Base-by-base conservation (phyloP, 352 stramenopile species). In the Phytopythium mirpurense region DNA sequence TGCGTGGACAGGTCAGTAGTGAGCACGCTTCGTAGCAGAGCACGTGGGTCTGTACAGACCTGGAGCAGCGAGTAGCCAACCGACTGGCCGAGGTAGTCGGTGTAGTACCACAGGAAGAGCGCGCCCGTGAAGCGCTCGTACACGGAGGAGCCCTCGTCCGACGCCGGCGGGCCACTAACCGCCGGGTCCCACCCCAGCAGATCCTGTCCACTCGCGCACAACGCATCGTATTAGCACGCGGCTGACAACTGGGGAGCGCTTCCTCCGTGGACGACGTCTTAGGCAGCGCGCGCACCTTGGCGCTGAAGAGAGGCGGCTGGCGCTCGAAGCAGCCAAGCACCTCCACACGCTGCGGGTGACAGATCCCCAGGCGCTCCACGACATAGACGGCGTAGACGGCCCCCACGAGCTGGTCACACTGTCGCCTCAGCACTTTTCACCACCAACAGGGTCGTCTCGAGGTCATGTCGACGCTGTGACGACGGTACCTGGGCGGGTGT, bases 141-240 rank as follows among this genome's bases (percentile, higher is more conserved):
- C 32, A 72, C 51, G 5, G 79, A 90, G 9, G 42, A 54, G 18
- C 68, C 59, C 16, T 71, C 62, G 31, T 71, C 70, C 12, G 80
- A 74, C 7, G 45, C 36, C 1, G 70, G 63, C 21, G 69, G 61
- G 18, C 46, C 57, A 1, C 63, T 59, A 5, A 70, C 60, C 19
- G 60, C 59, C n/a, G 85, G 85, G 37, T 95, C 72, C 86, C 86
- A 96, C 1, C 88, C 85, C 23, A 96, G 70, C 45, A 90, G 86
- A 24, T 94, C 72, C 71, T 88, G 57, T 10, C n/a, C 43, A 65
- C 15, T 21, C 52, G 23, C 19, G 34, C 21, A 21, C 56, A 57
- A 41, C 6, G 19, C 16, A 37, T 35, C 32, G 27, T 49, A 32
- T 43, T 37, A 32, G 31, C 14, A 35, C 38, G 15, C 5, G 6